Evolutionary conservation across 1,139 yeast genomes (phyloP), one percentile per base, ranked within the genome.

Genomic region (Nematodospora anomalae): DNA sequence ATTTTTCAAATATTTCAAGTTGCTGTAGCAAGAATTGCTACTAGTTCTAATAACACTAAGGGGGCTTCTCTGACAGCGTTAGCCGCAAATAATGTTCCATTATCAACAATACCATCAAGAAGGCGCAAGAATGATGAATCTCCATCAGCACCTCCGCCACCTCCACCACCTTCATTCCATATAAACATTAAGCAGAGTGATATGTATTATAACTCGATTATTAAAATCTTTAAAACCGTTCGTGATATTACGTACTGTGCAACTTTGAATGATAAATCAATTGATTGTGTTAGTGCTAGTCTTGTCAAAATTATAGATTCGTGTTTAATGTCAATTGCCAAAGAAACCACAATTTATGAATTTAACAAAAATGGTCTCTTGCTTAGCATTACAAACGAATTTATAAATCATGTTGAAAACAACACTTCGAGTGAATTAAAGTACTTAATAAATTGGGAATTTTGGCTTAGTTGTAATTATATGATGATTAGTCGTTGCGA

Each of bases 381-480:
- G 7, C 56, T 77, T 26, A 75, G 72, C 42, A 57, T 75, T 24
- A 62, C 64, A 27, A 60, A 67, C 36, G 79, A 76, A 44, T 74
- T 71, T 40, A 54, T 70, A n/a, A 64, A 64, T 43, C 66, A 69
- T 45, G 58, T 64, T 22, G 62, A 53, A 37, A 54, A 55, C 31
- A 52, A 60, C 24, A 33, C 28, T 11, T 28, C 31, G 11, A 34
- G 23, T 21, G 42, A 40, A 18, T 31, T 42, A 11, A 35, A 45
- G 8, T 38, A 35, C 31, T 37, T 45, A 15, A 58, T 85, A 14
- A 75, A 83, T 59, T 87, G 95, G 95, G 67, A 67, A 37, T 86
- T 87, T 52, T 87, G 95, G 95, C 56, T 83, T 8, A 67, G 73
- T 38, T 81, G 85, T 16, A 60, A 71, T 14, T 66, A 75, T 43